Base-by-base conservation (phyloP, 306 rosid genomes). In the Malus fusca region DNA sequence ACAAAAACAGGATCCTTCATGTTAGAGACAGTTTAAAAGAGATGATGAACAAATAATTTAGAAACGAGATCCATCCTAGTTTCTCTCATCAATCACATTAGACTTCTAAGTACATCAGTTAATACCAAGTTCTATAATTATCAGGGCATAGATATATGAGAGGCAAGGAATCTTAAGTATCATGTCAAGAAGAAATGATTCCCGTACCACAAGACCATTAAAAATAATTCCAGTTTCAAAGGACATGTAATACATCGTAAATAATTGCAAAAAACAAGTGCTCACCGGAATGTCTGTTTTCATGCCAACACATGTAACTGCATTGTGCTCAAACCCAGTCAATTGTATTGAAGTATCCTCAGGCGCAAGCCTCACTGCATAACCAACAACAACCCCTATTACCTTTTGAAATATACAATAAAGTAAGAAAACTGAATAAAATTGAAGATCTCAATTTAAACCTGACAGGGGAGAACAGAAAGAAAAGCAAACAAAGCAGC, bases 271-370 rank as follows among this genome's bases (percentile, higher is more conserved):
- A 72, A 9, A 79, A 72, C 46, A 65, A 77, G 74, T 66, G 60
- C 67, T 86, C 84, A 94, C 98, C 82, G 98, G 98, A 86, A 94
- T 88, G 75, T 88, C 92, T 35, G 95, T 90, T 78, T 86, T 94
- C 97, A 90, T 88, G 91, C 96, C 98, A 76, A 94, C 76, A 75
- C 98, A 94, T 67, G 97, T 94, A 78, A 94, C 91, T 61, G 89
- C 52, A 81, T 59, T 42, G 12, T 42, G 44, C 12, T 42, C 44
- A 42, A 42, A 42, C 12, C 44, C 44, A 42, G 44, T 42, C 44
- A 42, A 42, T 42, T 42, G 11, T 42, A 43, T 53, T 60, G 98
- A 94, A 30, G 66, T 83, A 79, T 92, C 97, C 84, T 92, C 97
- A 11, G 97, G 95, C 62, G 93, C 98, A 77, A 92, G 95, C 87